Evolutionary conservation across 2,329 filamentous ascomycete species (phyloP), one percentile per base, ranked within the genome.

Genomic region (Colletotrichum sp.): DNA sequence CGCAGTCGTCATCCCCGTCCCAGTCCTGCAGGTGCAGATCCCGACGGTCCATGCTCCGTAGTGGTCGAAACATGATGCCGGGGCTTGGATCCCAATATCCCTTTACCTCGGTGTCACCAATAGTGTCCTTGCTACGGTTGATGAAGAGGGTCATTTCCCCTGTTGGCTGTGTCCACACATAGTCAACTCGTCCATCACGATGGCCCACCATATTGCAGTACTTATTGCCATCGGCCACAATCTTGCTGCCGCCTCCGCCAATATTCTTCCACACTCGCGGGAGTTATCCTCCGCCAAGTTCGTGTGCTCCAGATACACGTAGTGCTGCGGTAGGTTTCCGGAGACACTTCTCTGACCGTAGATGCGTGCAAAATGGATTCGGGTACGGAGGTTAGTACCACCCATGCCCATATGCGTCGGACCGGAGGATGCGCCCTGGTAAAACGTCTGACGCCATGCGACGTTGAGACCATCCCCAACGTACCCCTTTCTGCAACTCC

Each of bases 21-120:
- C 82, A 85, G 74, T 86, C 84, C 4, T 77, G 79, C 7, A 85
- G 75, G 59, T 85, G 81, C 7, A 86, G 64, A 61, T 80, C 80
- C 30, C 2, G 61, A 10, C 58, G 28, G 30, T 24, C 58, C 18
- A 43, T 43, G 38, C 30, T 21, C 28, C 13, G 80, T 10, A 1
- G 38, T 43, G 78, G 7, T 82, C 79, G 16, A 21, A 4, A 24
- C 2, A 21, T 43, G 3, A 16, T n/a, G n/a, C 24, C 18, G 2
- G 4, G 43, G 32, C 26, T 48, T 26, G 14, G 28, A 14, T 24
- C 14, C 58, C 30, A 26, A 43, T 26, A 65, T 68, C 72, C 59
- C 48, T 70, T 1, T 3, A 1, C 34, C 3, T 64, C 69, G 18
- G 68, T 69, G 58, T 78, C 63, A 32, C 26, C 55, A 14, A 28